These are phyloP conservation scores for Lecanicillium sp. DNA, from an alignment of 2,329 filamentous ascomycete genomes.

Conservation along the genomic window DNA sequence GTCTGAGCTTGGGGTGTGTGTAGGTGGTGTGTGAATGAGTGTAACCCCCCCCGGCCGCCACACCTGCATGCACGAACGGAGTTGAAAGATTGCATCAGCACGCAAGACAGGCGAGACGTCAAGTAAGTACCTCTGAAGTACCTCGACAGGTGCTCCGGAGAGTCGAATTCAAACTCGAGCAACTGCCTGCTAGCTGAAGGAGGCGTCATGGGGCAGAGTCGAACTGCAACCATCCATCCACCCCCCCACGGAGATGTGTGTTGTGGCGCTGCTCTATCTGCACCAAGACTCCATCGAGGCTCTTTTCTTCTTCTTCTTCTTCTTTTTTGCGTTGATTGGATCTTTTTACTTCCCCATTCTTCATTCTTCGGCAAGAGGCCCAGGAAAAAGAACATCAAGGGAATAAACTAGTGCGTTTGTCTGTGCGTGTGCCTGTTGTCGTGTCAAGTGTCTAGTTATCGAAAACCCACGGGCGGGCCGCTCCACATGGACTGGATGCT, in stretches of 20 bases:
- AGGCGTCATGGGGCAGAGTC: background rate
- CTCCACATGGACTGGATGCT: background rate
- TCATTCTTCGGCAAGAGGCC: too few species aligned
- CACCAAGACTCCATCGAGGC: conserved; percentile 7
- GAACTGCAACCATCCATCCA: background rate
- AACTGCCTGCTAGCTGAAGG: background rate
- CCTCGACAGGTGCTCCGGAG: background rate
- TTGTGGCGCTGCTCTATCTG: conserved; percentile 2
- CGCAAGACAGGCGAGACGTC: too few species aligned
- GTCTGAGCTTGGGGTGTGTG: too few species aligned
- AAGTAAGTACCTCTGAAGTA: conserved; percentile 8
- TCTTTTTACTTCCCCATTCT: too few species aligned
- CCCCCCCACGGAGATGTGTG: background rate
- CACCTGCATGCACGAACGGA: conserved; percentile 6
- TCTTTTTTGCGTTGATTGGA: too few species aligned
- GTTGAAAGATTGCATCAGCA: background rate
- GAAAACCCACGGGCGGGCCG: background rate
- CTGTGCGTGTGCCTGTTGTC: too few species aligned
- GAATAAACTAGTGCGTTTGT: background rate
- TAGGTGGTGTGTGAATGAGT: too few species aligned
- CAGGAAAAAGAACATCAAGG: background rate
- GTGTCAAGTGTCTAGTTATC: too few species aligned
- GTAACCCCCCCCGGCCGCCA: background rate
- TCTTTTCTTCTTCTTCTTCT: too few species aligned
- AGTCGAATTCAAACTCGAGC: too few species aligned